Percentiles rank a stretch among this genome's conserved stretches.
These are phyloP conservation scores for Peronospora tabacina DNA, from an alignment of 352 stramenopile genomes.

Conservation along the genomic window DNA sequence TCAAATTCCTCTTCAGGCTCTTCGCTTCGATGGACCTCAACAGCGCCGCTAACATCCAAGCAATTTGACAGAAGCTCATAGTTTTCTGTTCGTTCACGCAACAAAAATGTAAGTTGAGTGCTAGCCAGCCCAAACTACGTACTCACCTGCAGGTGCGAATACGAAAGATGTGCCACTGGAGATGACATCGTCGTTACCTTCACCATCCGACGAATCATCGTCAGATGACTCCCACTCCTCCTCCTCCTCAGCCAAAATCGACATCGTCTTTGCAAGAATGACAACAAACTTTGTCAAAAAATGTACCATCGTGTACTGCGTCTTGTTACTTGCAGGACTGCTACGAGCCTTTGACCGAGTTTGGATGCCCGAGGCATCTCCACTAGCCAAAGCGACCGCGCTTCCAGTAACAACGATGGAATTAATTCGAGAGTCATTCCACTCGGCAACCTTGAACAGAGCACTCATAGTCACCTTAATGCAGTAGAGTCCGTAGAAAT, in stretches of 20 bases:
- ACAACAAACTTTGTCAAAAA: constrained; percentile 75
- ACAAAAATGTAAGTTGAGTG: constrained; percentile 11
- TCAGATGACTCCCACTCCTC: constrained; percentile 73
- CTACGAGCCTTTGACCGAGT: constrained; percentile 54
- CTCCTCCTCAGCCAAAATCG: constrained; percentile 62
- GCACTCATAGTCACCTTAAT: constrained; percentile 81
- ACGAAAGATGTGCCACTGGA: constrained; percentile 34
- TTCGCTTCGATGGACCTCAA: constrained; percentile 35
- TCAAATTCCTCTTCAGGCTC: constrained; percentile 73
- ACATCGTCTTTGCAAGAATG: constrained; percentile 62
- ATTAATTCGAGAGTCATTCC: constrained; percentile 66
- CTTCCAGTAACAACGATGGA: constrained; percentile 57
- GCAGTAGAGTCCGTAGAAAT: constrained; percentile 79
- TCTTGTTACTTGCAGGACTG: constrained; percentile 22
- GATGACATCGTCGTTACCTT: constrained; percentile 31
- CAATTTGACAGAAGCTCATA: constrained; percentile 65
- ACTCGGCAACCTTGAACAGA: constrained; percentile 61
- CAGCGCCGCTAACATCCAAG: constrained; percentile 33
- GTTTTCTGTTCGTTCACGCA: constrained; percentile 33
- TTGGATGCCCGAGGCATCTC: constrained; percentile 23
- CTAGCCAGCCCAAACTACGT: background rate
- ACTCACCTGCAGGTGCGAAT: constrained; percentile 64
- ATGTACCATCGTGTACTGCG: constrained; percentile 54
- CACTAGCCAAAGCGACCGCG: constrained; percentile 23
- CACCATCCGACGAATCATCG: constrained; percentile 59